phyloP scores from a whole-genome alignment of 306 rosid species.

The Crotalaria pallida region DNA sequence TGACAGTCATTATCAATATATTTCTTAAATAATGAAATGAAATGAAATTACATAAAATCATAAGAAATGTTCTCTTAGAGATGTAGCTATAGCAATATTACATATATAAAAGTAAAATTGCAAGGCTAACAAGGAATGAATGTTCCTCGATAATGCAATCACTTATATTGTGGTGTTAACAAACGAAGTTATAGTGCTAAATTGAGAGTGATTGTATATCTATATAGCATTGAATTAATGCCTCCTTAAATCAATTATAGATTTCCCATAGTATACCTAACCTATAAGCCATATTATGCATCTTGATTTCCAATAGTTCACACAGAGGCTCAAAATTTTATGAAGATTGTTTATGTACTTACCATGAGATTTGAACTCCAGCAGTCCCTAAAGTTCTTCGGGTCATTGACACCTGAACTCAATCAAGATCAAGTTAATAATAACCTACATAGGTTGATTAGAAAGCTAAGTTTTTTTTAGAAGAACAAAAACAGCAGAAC shows the following conservation, averaged over 20 bases:
- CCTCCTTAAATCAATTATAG: background rate
- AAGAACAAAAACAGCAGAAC: constrained; percentile 3
- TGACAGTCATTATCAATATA: background rate
- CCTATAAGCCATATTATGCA: background rate
- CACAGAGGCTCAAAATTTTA: background rate
- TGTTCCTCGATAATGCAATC: background rate
- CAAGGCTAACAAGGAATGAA: background rate
- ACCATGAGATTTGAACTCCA: constrained; percentile 81
- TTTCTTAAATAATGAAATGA: background rate
- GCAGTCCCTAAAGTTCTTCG: constrained; percentile 64
- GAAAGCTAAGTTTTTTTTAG: constrained; percentile 1
- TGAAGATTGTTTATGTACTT: constrained; percentile 13
- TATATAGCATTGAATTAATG: background rate
- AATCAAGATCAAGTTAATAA: constrained; percentile 21
- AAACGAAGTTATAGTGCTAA: background rate
- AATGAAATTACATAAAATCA: background rate
- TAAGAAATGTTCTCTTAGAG: background rate
- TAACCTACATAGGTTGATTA: background rate
- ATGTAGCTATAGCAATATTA: background rate
- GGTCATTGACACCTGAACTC: constrained; percentile 75
- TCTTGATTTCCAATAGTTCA: background rate
- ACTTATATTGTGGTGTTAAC: background rate
- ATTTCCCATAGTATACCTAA: background rate
- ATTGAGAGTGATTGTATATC: background rate
- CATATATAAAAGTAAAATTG: background rate